Evolutionary conservation across 2,329 filamentous ascomycete species (phyloP).

Genomic region (Fusarium sublunatum): DNA sequence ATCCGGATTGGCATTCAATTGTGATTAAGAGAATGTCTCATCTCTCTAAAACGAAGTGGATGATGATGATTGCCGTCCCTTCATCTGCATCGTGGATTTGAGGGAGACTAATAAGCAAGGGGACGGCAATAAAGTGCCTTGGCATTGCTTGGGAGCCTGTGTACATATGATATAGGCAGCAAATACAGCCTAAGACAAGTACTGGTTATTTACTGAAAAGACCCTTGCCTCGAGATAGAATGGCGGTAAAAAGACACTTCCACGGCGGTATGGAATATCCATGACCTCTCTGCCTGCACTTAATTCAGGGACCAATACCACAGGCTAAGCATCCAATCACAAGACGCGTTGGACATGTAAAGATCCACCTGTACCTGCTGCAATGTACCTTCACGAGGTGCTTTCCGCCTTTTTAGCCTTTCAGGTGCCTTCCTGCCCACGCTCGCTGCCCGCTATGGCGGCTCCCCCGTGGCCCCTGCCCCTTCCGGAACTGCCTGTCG

Average conservation of each 20-base stretch:
- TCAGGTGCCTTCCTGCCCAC: constrained; percentile 27
- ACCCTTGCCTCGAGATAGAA: constrained; percentile 16
- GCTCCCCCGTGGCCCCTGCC: constrained; percentile 20
- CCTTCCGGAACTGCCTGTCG: constrained; percentile 35
- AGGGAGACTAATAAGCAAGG: constrained; percentile 33
- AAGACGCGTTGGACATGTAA: neutral
- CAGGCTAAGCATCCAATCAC: constrained; percentile 25
- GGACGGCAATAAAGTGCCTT: constrained; percentile 23
- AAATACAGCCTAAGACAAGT: constrained; percentile 13
- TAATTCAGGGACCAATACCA: constrained; percentile 38
- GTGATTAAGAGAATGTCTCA: constrained; percentile 25
- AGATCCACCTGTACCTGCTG: constrained; percentile 24
- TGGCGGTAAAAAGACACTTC: constrained; percentile 35
- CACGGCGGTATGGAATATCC: constrained; percentile 20
- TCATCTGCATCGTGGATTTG: constrained; percentile 28
- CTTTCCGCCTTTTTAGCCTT: constrained; percentile 33
- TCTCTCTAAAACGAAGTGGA: constrained; percentile 18
- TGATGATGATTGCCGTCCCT: constrained; percentile 35
- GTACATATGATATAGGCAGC: constrained; percentile 25
- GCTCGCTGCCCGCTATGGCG: constrained; percentile 21
- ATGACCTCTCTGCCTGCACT: constrained; percentile 18
- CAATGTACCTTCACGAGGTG: constrained; percentile 23
- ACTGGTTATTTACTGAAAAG: constrained; percentile 13
- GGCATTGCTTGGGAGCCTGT: constrained; percentile 18
- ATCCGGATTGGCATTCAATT: constrained; percentile 26